Evolutionary conservation across 1,284 basidiomycete genomes (phyloP).

Genomic region (Tilletia setariae): DNA sequence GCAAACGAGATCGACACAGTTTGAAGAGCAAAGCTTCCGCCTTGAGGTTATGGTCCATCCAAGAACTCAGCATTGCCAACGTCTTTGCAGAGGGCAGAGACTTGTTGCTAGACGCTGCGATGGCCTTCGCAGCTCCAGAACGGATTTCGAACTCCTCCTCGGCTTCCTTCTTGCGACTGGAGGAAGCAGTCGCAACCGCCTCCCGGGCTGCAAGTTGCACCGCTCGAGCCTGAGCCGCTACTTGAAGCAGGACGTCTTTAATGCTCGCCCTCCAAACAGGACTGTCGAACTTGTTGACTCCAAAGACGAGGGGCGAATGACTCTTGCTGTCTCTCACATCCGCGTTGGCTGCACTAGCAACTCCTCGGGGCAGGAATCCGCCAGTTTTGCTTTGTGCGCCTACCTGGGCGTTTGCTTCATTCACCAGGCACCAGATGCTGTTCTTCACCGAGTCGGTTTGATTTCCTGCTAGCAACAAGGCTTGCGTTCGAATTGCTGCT

Average conservation of each 20-base stretch:
- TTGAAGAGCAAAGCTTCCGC: slow-evolving; percentile 34
- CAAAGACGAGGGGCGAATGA: slow-evolving; percentile 21
- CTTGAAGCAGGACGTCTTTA: slow-evolving; percentile 66
- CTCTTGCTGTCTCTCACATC: not conserved
- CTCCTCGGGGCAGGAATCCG: not conserved
- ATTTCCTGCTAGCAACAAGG: slow-evolving; percentile 27
- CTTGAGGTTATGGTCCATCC: slow-evolving; percentile 41
- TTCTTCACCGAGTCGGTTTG: slow-evolving; percentile 58
- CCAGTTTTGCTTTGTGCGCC: slow-evolving; percentile 2
- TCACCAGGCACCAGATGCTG: slow-evolving; percentile 73
- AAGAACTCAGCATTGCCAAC: slow-evolving; percentile 36
- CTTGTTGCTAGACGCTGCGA: not conserved
- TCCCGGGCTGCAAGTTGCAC: slow-evolving; percentile 30
- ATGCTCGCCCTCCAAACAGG: slow-evolving; percentile 61
- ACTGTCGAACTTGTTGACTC: slow-evolving; percentile 55
- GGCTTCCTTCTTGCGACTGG: slow-evolving; percentile 17
- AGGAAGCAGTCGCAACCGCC: not conserved
- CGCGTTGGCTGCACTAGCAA: slow-evolving; percentile 11
- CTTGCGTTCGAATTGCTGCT: slow-evolving; percentile 21
- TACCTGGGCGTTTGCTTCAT: slow-evolving; percentile 56
- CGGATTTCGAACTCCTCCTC: not conserved
- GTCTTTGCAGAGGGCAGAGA: slow-evolving; percentile 30
- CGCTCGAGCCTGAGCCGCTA: slow-evolving; percentile 62
- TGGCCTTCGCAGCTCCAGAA: slow-evolving; percentile 4
- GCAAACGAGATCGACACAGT: slow-evolving; percentile 37